Conservation (phyloP, 805 yeast genomes). For the Metschnikowia cubensis region DNA sequence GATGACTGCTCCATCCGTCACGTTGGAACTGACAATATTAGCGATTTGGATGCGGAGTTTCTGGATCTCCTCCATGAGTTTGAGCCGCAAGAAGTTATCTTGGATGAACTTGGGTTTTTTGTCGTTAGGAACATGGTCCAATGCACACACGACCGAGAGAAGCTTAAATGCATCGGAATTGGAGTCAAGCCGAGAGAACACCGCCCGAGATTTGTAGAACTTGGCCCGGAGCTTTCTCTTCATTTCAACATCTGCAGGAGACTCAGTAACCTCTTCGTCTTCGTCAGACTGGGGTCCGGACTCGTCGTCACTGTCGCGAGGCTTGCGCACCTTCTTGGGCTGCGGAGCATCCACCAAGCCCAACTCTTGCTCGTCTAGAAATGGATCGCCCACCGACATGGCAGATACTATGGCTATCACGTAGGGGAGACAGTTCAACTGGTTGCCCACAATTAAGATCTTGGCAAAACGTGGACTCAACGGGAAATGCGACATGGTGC, state of each 20-base stretch:
- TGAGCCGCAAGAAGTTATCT: constrained; percentile 67
- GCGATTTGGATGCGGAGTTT: constrained; percentile 79
- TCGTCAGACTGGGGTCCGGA: constrained; percentile 18
- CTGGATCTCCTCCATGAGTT: constrained; percentile 78
- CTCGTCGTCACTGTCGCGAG: constrained; percentile 33
- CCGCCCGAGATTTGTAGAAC: constrained; percentile 54
- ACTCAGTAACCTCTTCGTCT: constrained; percentile 33
- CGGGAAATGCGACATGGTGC: constrained; percentile 86
- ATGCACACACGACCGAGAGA: constrained; percentile 82
- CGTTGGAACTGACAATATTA: constrained; percentile 65
- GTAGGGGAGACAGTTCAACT: constrained; percentile 78
- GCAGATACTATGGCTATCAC: constrained; percentile 91
- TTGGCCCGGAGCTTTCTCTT: constrained; percentile 43
- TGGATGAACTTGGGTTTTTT: constrained; percentile 47
- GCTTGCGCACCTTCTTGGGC: constrained; percentile 16
- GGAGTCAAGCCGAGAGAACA: constrained; percentile 66
- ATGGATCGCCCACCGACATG: constrained; percentile 90
- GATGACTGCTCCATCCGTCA: constrained; percentile 58
- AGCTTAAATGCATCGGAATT: constrained; percentile 71
- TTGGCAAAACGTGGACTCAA: constrained; percentile 90
- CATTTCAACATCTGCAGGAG: constrained; percentile 35
- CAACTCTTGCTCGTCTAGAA: constrained; percentile 67
- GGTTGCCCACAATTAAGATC: constrained; percentile 84
- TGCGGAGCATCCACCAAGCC: constrained; percentile 41
- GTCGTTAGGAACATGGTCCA: constrained; percentile 61